These are phyloP conservation scores for Panus rudis DNA, from an alignment of 768 basidiomycete species.

Conservation along the genomic window DNA sequence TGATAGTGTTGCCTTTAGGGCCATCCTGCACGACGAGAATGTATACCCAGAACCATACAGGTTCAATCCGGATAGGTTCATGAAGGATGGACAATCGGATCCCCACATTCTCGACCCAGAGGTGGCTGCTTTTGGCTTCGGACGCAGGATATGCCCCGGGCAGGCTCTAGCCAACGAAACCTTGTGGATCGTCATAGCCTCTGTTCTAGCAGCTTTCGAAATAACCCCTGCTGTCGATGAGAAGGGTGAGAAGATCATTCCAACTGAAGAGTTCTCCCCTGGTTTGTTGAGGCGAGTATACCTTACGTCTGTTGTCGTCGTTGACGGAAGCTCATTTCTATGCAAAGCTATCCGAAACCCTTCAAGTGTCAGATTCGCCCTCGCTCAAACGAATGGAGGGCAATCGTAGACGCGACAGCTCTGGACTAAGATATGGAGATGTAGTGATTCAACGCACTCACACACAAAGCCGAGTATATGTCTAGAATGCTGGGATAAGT, in stretches of 20 bases:
- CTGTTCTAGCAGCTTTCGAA: conserved; percentile 30
- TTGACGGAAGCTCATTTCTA: not conserved
- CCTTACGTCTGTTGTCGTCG: no score
- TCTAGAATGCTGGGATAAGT: no score
- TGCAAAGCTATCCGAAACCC: conserved; percentile 16
- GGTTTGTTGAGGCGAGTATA: conserved; percentile 10
- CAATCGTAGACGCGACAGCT: no score
- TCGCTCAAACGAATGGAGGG: no score
- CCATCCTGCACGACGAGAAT: conserved; percentile 17
- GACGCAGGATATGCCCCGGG: conserved; percentile 17
- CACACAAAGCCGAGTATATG: no score
- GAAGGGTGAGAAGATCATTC: conserved; percentile 12
- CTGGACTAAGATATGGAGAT: no score
- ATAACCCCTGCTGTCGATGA: conserved; percentile 29
- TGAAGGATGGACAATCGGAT: conserved; percentile 6
- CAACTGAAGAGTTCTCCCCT: conserved; percentile 4
- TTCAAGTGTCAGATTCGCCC: conserved; percentile 17
- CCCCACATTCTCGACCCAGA: conserved; percentile 5
- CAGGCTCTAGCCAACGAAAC: conserved; percentile 28
- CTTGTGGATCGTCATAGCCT: conserved; percentile 30
- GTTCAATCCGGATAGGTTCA: conserved; percentile 16
- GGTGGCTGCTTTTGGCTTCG: conserved; percentile 14
- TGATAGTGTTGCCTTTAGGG: no score
- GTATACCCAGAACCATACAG: conserved; percentile 13
- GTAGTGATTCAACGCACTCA: no score